Evolutionary conservation across 306 rosid species (phyloP).

Genomic region (Prunus fruticosa): DNA sequence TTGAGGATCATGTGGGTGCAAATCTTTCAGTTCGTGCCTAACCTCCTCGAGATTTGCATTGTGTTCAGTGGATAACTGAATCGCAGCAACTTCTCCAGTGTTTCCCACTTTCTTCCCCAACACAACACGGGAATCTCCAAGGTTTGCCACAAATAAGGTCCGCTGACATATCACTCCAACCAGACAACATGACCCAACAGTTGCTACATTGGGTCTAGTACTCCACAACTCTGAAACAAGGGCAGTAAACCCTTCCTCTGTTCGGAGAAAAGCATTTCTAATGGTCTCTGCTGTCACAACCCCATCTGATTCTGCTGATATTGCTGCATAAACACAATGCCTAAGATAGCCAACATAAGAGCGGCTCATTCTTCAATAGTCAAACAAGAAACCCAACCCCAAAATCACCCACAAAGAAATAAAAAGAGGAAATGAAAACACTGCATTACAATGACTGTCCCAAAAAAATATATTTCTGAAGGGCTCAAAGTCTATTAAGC

Average conservation of each 20-base stretch:
- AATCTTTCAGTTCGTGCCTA: slow-evolving; percentile 67
- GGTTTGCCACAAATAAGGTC: slow-evolving; percentile 73
- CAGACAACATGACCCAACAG: slow-evolving; percentile 81
- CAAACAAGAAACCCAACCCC: slow-evolving; percentile 14
- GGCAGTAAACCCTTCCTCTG: slow-evolving; percentile 78
- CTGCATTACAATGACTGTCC: neutral
- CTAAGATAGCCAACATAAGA: slow-evolving; percentile 52
- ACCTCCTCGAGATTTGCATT: slow-evolving; percentile 72
- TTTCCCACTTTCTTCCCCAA: slow-evolving; percentile 82
- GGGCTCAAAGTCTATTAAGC: neutral
- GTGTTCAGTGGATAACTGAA: slow-evolving; percentile 82
- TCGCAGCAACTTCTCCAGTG: slow-evolving; percentile 78
- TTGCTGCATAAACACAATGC: slow-evolving; percentile 55
- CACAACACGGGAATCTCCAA: slow-evolving; percentile 88
- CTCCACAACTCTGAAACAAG: slow-evolving; percentile 63
- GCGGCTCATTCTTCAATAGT: slow-evolving; percentile 29
- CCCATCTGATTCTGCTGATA: slow-evolving; percentile 50
- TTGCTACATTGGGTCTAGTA: slow-evolving; percentile 60
- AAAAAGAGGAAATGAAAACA: neutral
- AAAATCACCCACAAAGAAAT: slow-evolving; percentile 2
- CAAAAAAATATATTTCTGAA: neutral
- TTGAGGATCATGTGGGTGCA: slow-evolving; percentile 80
- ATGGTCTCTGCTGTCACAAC: slow-evolving; percentile 64
- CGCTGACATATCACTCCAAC: slow-evolving; percentile 78
- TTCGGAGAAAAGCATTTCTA: slow-evolving; percentile 51